These are phyloP conservation scores for Erysiphe pulchra DNA, from an alignment of 2,329 filamentous ascomycete species.

Conservation along the genomic window DNA sequence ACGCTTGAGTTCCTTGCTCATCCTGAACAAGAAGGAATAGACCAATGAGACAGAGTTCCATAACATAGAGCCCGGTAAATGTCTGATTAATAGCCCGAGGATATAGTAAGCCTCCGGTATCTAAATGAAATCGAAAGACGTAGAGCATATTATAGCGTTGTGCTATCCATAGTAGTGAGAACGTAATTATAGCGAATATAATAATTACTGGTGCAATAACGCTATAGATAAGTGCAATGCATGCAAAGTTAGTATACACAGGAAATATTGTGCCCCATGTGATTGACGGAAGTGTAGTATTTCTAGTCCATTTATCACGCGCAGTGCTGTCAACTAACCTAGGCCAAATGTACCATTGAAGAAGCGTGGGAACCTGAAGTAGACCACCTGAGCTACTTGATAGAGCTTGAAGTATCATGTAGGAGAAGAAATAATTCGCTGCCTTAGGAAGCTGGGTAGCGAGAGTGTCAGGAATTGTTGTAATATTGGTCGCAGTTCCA, in stretches of 20 bases:
- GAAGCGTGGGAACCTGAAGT: slow-evolving; percentile 54
- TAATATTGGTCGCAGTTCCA: slow-evolving; percentile 23
- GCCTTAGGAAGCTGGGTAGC: slow-evolving; percentile 62
- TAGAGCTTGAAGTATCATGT: slow-evolving; percentile 86
- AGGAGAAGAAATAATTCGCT: slow-evolving; percentile 94
- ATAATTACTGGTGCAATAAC: slow-evolving; percentile 77
- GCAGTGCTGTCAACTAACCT: slow-evolving; percentile 63
- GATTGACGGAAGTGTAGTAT: slow-evolving; percentile 52
- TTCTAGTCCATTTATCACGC: slow-evolving; percentile 59
- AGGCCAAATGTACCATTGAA: slow-evolving; percentile 60
- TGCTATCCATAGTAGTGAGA: slow-evolving; percentile 74
- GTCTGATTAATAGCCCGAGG: slow-evolving; percentile 85
- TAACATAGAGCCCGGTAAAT: slow-evolving; percentile 82
- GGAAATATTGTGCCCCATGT: slow-evolving; percentile 90
- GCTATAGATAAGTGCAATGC: slow-evolving; percentile 72
- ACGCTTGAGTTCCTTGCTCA: slow-evolving; percentile 25
- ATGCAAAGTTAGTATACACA: slow-evolving; percentile 87
- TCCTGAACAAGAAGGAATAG: slow-evolving; percentile 60
- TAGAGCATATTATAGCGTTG: slow-evolving; percentile 96
- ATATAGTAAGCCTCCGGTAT: slow-evolving; percentile 82
- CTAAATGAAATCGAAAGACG: slow-evolving; percentile 66
- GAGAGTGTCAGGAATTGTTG: slow-evolving; percentile 42
- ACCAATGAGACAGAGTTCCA: slow-evolving; percentile 75
- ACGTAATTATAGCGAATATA: slow-evolving; percentile 81
- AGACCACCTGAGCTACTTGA: slow-evolving; percentile 76